Base-by-base conservation (phyloP, 2,329 filamentous ascomycete genomes). In the Cordyceps cicadae region DNA sequence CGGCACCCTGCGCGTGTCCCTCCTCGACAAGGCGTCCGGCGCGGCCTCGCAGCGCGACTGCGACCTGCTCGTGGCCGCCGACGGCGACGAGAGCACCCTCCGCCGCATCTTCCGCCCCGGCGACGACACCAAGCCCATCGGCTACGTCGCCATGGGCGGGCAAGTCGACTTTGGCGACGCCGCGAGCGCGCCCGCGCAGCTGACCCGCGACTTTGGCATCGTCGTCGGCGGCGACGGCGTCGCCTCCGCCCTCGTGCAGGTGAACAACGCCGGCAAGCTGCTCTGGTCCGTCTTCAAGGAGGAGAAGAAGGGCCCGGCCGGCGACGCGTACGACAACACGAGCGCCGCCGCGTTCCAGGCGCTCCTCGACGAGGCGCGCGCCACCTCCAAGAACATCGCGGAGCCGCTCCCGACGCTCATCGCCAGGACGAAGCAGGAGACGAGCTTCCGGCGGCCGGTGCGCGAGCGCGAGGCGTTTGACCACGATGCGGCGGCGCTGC, bases 391-490 rank as follows among this genome's bases (percentile, higher is more conserved):
- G 37, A 66, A 64, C 39, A 72, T 76, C 53, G 61, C 59, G 2
- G 73, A 73, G 59, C 72, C 70, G 3, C 75, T 77, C 55, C 61
- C 66, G 17, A 69, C 66, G n/a, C 65, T 78, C 21, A 60, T 78
- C 26, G 62, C 71, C 4, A 67, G 67, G 1, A 78, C 75, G 0
- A 71, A 75, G 56, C 69, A 67, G 15, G 64, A 64, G 17, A 71
- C 71, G 11, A 63, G 72, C 11, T 70, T 72, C 62, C 60, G 71
- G n/a, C 68, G 76, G 54, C 74, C 76, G 24, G 71, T 73, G 3
- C 71, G 68, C 65, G 76, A 79, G 61, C 78, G 77, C 63, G 62
- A 69, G 60, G 74, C 76, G 0, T 77, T 79, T 58, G 19, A 62
- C 3, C 74, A 78, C 59, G 66, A 55, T 1, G 24, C 32, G 0